Base-by-base conservation (phyloP, 1,284 basidiomycete species). In the Schizopora paradoxa region DNA sequence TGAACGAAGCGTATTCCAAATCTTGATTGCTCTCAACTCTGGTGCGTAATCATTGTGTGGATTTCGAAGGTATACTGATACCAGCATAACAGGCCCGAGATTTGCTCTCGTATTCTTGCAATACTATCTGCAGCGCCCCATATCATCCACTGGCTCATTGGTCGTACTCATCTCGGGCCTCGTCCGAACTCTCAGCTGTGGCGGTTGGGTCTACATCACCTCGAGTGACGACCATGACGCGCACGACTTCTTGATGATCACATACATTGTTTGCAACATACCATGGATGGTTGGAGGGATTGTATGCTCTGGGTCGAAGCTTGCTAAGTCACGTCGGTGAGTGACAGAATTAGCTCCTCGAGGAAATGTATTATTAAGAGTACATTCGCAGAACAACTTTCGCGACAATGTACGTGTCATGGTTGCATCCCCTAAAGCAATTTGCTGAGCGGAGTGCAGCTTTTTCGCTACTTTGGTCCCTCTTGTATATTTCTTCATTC, bases 161-260 rank as follows among this genome's bases (percentile, higher is more conserved):
- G 54, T 81, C 45, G 67, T 92, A 29, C 73, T 85, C 27, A 54
- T 79, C 8, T 69, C 73, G 23, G 91, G 92, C 0, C 53, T 91
- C 11, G 60, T 88, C 21, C 73, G 92, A 51, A 94, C 92, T 0
- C 63, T 96, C 18, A 76, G 80, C 4, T 96, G 92, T 55, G 91
- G 86, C 21, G 91, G 91, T 21, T 97, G 91, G 91, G 89, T 95
- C 36, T 96, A 85, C 58, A 82, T 96, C 57, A 95, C 93, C 0
- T 86, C 84, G 4, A 78, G 65, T 28, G 89, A 92, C 57, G 76
- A 87, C 61, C 86, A 87, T 55, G 82, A 88, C 58, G 70, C 76
- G 13, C 92, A 97, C 65, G 92, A 96, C 63, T 68, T 93, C 18
- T 80, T 85, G 60, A 96, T 97, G 92, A 84, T 93, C 51, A 61